These are phyloP conservation scores for Candida chilensis DNA, from an alignment of 805 yeast genomes.

Conservation along the genomic window DNA sequence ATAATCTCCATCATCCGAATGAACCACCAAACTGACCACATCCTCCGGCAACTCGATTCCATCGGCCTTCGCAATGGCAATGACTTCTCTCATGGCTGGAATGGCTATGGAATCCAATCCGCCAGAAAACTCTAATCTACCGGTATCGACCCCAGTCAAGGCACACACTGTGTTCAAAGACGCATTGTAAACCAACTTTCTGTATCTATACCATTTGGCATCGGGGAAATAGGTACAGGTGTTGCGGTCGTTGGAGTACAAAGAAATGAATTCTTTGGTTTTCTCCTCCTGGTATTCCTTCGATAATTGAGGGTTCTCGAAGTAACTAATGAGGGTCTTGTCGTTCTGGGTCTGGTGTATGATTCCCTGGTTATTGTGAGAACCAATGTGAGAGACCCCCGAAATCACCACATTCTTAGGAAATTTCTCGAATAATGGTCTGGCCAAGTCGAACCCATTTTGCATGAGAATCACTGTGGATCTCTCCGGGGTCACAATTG, in stretches of 20 bases:
- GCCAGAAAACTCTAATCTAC: slow-evolving; percentile 36
- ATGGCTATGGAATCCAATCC: slow-evolving; percentile 25
- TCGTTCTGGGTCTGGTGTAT: slow-evolving; percentile 45
- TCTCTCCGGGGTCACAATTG: slow-evolving; percentile 34
- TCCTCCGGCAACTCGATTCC: slow-evolving; percentile 45
- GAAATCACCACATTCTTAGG: slow-evolving; percentile 46
- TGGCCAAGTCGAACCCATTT: slow-evolving; percentile 58
- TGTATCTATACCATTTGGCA: slow-evolving; percentile 48
- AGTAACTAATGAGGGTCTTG: slow-evolving; percentile 40
- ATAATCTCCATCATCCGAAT: slow-evolving; percentile 48
- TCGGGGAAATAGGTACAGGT: slow-evolving; percentile 27
- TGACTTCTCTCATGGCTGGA: slow-evolving; percentile 65
- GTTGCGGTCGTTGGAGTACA: slow-evolving; percentile 37
- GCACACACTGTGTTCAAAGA: slow-evolving; percentile 57
- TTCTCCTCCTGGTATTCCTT: slow-evolving; percentile 18
- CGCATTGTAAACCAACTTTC: slow-evolving; percentile 63
- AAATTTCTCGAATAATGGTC: slow-evolving; percentile 39
- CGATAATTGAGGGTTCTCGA: slow-evolving; percentile 26
- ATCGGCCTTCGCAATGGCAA: slow-evolving; percentile 59
- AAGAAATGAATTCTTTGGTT: slow-evolving; percentile 30
- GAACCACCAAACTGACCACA: slow-evolving; percentile 39
- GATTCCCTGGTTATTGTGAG: slow-evolving; percentile 41
- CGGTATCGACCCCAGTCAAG: slow-evolving; percentile 49
- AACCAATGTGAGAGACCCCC: slow-evolving; percentile 57
- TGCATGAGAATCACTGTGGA: slow-evolving; percentile 52